Conservation (phyloP, 2,329 filamentous ascomycete genomes). For the Penicillium palitans region DNA sequence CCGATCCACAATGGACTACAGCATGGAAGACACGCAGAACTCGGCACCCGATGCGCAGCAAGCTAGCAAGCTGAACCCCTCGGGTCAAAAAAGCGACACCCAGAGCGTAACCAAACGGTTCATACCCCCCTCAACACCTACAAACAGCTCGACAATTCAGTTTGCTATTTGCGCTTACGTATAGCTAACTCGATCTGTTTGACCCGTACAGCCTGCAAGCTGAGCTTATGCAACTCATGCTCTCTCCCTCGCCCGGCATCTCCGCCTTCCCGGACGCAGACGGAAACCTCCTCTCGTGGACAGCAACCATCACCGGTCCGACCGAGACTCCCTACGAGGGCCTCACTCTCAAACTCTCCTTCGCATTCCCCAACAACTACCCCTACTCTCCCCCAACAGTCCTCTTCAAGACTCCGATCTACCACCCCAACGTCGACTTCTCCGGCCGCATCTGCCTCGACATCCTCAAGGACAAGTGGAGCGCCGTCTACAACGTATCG, state of each 20-base stretch:
- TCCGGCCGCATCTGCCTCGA: conserved; percentile 95
- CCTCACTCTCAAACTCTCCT: conserved; percentile 87
- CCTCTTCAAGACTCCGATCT: conserved; percentile 97
- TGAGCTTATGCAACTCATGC: conserved; percentile 98
- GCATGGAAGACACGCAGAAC: conserved; percentile 66
- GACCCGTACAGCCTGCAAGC: conserved; percentile 72
- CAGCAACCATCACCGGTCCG: conserved; percentile 88
- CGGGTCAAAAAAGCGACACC: conserved; percentile 61
- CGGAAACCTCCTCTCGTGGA: conserved; percentile 89
- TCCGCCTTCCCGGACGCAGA: conserved; percentile 91
- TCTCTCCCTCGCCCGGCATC: conserved; percentile 85
- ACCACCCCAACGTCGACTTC: conserved; percentile 98
- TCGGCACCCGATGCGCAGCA: conserved; percentile 63
- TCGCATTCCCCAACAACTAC: conserved; percentile 88
- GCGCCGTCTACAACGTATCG: conserved; percentile 93
- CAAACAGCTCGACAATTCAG: neutral
- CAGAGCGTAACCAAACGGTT: conserved; percentile 79
- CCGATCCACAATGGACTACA: conserved; percentile 52
- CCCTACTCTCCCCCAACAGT: conserved; percentile 89
- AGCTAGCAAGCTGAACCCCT: conserved; percentile 60
- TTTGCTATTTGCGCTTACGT: neutral
- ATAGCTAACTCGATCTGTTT: conserved; percentile 1
- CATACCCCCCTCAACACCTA: conserved; percentile 18
- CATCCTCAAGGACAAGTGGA: conserved; percentile 99
- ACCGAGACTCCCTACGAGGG: conserved; percentile 86